Evolutionary conservation across 768 basidiomycete species (phyloP), one percentile per base, ranked within the genome.

Genomic region (Albatrellus ellisii): DNA sequence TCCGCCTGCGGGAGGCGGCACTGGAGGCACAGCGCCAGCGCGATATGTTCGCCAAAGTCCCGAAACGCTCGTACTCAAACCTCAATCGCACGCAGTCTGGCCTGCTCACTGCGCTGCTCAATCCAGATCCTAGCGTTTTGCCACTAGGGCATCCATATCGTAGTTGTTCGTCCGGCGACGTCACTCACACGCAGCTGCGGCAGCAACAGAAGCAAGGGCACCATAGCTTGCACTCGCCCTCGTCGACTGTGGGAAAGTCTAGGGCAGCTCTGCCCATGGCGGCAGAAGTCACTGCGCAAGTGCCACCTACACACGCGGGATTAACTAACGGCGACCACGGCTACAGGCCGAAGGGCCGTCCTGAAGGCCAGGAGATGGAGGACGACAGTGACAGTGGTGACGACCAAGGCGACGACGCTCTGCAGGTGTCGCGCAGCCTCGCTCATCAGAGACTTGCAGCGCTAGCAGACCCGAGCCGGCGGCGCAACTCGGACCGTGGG

Each of bases 1-100:
- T 45, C 3, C 58, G 59, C 11, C 49, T 70, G 14, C 65, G 58
- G 5, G 68, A 74, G 39, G 82, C 80, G 4, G 78, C 74, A 0
- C 51, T 72, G 44, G 79, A 83, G 54, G 75, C 66, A 1, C 71
- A 73, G 52, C 69, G 74, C 14, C 72, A 79, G 49, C 69, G 72
- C 22, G 80, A 88, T 11, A 64, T 88, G 65, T 80, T 83, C 52
- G 68, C 71, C 46, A 86, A 87, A 59, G 66, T 77, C 11, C 82
- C 81, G 1, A 68, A 72, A 39, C 61, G 70, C 22, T 79, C 75
- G 25, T 82, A 80, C 54, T 69, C 72, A 40, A 75, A 75, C 46
- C 58, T 69, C 56, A 75, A 57, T 53, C 75, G 59, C 41, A 63
- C 69, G 8, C 59, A 62, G 36, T 71, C 70, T 7, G 84, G 83